Conservation (phyloP, 805 yeast genomes). For the Candida adriatica region DNA sequence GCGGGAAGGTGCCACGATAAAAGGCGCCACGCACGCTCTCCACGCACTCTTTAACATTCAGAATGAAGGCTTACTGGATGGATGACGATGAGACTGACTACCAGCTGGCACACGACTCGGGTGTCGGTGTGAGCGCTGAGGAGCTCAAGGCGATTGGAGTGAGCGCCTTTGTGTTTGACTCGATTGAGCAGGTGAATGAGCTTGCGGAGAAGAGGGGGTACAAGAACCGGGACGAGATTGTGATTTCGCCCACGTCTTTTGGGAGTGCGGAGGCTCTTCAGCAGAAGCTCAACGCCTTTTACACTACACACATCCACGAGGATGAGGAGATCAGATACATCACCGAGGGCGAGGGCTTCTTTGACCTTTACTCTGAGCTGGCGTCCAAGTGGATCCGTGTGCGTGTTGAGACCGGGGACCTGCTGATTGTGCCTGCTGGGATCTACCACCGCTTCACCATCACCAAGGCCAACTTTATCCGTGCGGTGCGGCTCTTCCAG, state of each 20-base stretch:
- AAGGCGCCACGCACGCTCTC: too few species aligned
- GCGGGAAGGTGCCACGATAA: too few species aligned
- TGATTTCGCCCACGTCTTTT: conserved; percentile 52
- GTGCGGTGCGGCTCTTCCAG: conserved; percentile 78
- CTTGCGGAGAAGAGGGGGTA: conserved; percentile 68
- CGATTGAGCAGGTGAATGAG: conserved; percentile 47
- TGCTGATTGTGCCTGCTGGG: conserved; percentile 79
- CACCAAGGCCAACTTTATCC: conserved; percentile 52
- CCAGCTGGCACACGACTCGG: conserved; percentile 69
- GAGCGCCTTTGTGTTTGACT: conserved; percentile 45
- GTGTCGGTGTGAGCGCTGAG: conserved; percentile 43
- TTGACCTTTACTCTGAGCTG: conserved; percentile 65
- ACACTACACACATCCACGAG: conserved; percentile 86
- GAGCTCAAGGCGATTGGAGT: conserved; percentile 61
- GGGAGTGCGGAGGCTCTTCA: conserved; percentile 58
- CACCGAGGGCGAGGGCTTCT: conserved; percentile 84
- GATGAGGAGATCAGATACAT: conserved; percentile 95
- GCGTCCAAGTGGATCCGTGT: conserved; percentile 71
- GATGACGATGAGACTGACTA: conserved; percentile 48
- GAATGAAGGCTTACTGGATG: conserved; percentile 58
- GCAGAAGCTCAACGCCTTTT: conserved; percentile 62
- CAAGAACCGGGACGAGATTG: conserved; percentile 71
- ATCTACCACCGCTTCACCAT: conserved; percentile 91
- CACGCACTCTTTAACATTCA: too few species aligned
- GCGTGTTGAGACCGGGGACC: conserved; percentile 54